Base-by-base conservation (phyloP, 768 basidiomycete species). In the Lactarius psammicola region DNA sequence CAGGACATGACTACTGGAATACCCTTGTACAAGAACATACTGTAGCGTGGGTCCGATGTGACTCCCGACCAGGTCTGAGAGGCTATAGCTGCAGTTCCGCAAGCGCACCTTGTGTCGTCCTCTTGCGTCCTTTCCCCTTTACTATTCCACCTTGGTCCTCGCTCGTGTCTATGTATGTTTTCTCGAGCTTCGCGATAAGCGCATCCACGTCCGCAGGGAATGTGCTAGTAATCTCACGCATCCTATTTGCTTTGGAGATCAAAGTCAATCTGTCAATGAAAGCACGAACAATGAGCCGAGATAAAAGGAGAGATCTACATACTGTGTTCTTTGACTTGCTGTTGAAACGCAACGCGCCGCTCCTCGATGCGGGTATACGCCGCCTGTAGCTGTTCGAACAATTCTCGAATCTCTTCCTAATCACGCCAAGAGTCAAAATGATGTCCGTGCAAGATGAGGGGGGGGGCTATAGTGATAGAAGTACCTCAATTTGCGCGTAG, bases 401-500 rank as follows among this genome's bases (percentile, higher is more conserved):
- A 34, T 15, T 56, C 56, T 11, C 23, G 36, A 9, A 53, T 42
- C 4, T 62, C 60, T 5, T 13, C 60, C 65, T 66, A 42, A 20
- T 56, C 18, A 20, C 30, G n/a, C 8, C 17, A 4, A n/a, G 49
- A 42, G 49, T 31, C 49, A 55, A 31, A 11, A 42, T 30, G 49
- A 20, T 17, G n/a, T n/a, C n/a, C 13, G 7, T 13, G 28, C 20
- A 20, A n/a, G 15, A 5, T 30, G 31, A n/a, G n/a, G n/a, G n/a
- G n/a, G n/a, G 33, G 31, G 3, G 20, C 30, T 51, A 18, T 11
- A 17, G 13, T 8, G 18, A 54, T 13, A 7, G 44, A 33, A 40
- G 26, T 23, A 66, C 65, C 65, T 66, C 60, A 30, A 66, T 66
- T 40, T 58, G 62, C 20, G 56, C 31, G n/a, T 62, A 63, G 2